Conservation (phyloP, 306 rosid genomes). For the Pachyrhizus erosus region DNA sequence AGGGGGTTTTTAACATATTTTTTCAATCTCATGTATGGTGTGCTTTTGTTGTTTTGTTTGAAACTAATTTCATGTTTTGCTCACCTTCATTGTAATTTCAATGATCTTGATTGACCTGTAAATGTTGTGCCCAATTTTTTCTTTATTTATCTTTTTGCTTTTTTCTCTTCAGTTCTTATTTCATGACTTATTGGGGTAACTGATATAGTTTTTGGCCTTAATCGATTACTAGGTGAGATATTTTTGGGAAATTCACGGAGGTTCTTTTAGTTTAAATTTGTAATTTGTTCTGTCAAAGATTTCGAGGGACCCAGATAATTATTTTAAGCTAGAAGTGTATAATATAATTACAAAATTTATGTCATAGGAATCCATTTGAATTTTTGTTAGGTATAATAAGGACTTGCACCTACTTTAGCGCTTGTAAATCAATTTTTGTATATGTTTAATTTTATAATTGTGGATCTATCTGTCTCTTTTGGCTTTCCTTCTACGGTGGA, state of each 20-base stretch:
- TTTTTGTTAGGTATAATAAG: not conserved
- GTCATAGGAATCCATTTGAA: not conserved
- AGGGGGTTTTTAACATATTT: not conserved
- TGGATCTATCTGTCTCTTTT: not conserved
- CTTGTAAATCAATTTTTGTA: not conserved
- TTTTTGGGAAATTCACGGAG: not conserved
- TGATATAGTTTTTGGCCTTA: not conserved
- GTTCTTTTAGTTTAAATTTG: slow-evolving; percentile 4
- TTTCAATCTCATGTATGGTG: not conserved
- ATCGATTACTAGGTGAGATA: not conserved
- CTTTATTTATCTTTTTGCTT: too few relatives aligned
- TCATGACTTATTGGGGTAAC: not conserved
- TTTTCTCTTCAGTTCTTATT: not conserved
- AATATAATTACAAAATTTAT: not conserved
- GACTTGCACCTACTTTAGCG: not conserved
- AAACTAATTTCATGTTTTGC: too few relatives aligned
- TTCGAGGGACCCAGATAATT: not conserved
- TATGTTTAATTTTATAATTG: not conserved
- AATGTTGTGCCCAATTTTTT: not conserved
- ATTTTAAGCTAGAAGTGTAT: not conserved
- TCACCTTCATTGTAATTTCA: too few relatives aligned
- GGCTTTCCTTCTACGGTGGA: not conserved
- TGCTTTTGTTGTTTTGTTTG: slow-evolving; percentile 9
- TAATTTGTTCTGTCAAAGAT: not conserved
- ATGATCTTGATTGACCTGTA: not conserved